Base-by-base conservation (phyloP, 2,329 filamentous ascomycete species). In the Phoma sp. region DNA sequence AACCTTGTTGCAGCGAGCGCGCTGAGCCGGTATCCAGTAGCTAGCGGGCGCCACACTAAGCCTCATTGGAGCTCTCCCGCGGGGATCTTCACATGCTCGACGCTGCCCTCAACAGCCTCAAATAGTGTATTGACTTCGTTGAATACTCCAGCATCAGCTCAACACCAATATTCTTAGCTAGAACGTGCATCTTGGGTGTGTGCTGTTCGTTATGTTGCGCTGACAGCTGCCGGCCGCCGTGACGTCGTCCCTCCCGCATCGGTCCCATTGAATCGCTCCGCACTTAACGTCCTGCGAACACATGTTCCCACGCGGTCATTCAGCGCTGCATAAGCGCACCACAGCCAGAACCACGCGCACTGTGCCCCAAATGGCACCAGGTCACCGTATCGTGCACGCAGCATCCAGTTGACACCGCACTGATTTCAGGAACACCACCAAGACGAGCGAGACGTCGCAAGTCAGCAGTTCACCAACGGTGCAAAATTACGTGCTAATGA, bases 1-100 rank as follows among this genome's bases (percentile, higher is more conserved):
- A 53, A 53, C 43, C 50, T 53, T 47, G 50, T 42, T 49, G 38
- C 42, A 18, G 17, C 33, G 48, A 18, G 34, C 40, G 48, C 48
- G n/a, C 37, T 28, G 21, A 34, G 26, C 45, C 51, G 30, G 21
- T 40, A 45, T 34, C 33, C 12, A 6, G 17, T n/a, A 15, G 11
- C 6, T 48, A 28, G 36, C 36, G 37, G n/a, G n/a, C 37, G 15
- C 26, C 38, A 21, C 49, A 32, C 42, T 53, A 53, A 25, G 29
- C 43, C 21, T 7, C 10, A 11, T 25, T 23, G 32, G 23, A 7
- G 14, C 40, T 23, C 29, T 18, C 48, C 45, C 43, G 43, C 51
- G 43, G 43, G 43, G 51, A 47, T 21, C 3, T 45, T 48, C 50
- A 53, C 50, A 53, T 53, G 50, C 43, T 47, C 18, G 26, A 33